Evolutionary conservation across 768 basidiomycete species (phyloP).

Genomic region (Suillus plorans): DNA sequence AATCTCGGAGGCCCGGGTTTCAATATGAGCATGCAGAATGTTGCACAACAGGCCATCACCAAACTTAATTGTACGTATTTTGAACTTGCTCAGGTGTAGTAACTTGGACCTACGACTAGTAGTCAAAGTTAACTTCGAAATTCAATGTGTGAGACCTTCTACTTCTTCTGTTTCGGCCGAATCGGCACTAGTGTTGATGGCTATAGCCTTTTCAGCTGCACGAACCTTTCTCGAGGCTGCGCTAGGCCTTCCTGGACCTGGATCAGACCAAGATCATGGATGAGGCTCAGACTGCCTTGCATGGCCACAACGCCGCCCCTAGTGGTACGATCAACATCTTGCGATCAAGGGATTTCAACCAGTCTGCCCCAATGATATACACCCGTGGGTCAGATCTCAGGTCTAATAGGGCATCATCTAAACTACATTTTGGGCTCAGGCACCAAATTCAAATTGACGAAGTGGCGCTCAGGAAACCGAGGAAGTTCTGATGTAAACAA

Average conservation of each 20-base stretch:
- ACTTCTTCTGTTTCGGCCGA: background rate
- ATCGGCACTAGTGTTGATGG: background rate
- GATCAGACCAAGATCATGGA: background rate
- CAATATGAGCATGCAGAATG: too few relatives aligned
- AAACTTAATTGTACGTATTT: background rate
- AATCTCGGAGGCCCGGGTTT: background rate
- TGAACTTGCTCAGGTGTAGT: background rate
- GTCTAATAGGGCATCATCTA: background rate
- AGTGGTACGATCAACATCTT: background rate
- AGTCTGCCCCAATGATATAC: background rate
- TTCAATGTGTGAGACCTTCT: background rate
- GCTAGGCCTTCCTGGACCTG: background rate
- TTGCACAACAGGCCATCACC: too few relatives aligned
- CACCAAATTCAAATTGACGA: background rate
- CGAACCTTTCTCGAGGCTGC: too few relatives aligned
- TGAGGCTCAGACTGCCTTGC: background rate
- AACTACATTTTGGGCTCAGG: background rate
- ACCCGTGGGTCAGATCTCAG: background rate
- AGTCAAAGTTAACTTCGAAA: background rate
- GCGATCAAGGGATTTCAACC: background rate
- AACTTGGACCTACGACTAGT: too few relatives aligned
- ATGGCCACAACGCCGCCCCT: background rate
- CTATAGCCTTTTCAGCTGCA: background rate
- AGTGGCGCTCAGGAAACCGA: background rate
- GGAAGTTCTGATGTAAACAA: background rate